phyloP scores from a whole-genome alignment of 768 basidiomycete genomes.

The Phylloporus sp. region DNA sequence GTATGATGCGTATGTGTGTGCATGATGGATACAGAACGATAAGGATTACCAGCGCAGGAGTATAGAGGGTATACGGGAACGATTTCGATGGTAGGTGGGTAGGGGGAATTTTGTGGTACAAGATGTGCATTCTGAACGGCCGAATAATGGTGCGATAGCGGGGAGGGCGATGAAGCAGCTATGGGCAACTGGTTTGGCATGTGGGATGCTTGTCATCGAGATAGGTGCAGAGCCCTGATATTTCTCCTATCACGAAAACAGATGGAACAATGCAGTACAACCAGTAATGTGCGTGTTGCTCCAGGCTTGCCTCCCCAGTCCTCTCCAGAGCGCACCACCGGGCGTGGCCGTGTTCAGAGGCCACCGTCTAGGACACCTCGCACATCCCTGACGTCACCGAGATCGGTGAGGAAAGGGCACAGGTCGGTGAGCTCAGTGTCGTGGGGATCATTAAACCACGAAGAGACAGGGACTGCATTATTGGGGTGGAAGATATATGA shows the following conservation, averaged over 20 bases:
- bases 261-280: slow-evolving; percentile 26
- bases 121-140: slow-evolving; percentile 16
- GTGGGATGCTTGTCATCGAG: slow-evolving; percentile 12
- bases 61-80: slow-evolving; percentile 24
- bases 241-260: slow-evolving; percentile 31
- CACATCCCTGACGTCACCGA: slow-evolving; percentile 82
- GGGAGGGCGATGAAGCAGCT: slow-evolving; percentile 2
- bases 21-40: slow-evolving; percentile 35
- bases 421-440: slow-evolving; percentile 97
- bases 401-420: slow-evolving; percentile 89
- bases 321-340: slow-evolving; percentile 19
- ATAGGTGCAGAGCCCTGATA: slow-evolving; percentile 22
- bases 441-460: slow-evolving; percentile 99
- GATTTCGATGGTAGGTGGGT: slow-evolving; percentile 11
- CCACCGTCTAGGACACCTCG: slow-evolving; percentile 88
- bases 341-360: slow-evolving; percentile 41
- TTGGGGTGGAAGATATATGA: slow-evolving; percentile 99
- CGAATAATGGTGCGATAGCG: slow-evolving; percentile 2
- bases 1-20: slow-evolving; percentile 27
- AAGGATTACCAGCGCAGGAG: slow-evolving; percentile 29
- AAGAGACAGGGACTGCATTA: slow-evolving; percentile 98
- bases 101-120: slow-evolving; percentile 19
- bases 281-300: slow-evolving; percentile 20
- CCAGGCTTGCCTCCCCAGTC: slow-evolving; percentile 11
- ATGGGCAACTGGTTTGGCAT: neutral